Base-by-base conservation (phyloP, 352 stramenopile species). In the Phytophthora cactorum region DNA sequence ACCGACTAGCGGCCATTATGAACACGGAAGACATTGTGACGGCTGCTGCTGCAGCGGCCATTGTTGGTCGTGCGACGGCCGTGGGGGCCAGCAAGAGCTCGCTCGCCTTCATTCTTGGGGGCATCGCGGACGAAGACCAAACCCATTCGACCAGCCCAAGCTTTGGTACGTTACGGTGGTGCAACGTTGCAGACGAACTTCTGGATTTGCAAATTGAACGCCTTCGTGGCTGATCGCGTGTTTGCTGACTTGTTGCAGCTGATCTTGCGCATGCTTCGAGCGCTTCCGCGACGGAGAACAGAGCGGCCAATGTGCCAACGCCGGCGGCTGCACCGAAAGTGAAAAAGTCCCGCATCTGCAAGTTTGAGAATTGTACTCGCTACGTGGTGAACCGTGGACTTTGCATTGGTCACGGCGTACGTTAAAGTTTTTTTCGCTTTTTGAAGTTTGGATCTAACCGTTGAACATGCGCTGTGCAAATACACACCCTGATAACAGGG, bases 311-410 rank as follows among this genome's bases (percentile, higher is more conserved):
- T 55, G 70, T 72, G 31, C 58, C 74, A n/a, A 12, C 38, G 5
- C 49, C 59, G 5, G 36, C 39, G 5, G 45, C 53, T 11, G 45
- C 61, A 14, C 12, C 55, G 10, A 72, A 68, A 22, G 68, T 88
- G 25, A 88, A 91, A 59, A 89, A 87, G 39, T 91, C 84, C 58
- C 81, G 86, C 28, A 89, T 90, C 38, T 94, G 86, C 74, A 90
- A 90, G 62, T 78, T 89, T 52, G 78, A 92, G 8, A 79, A 80
- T 59, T 94, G 86, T 69, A 91, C 81, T 22, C 80, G 81, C 38
- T 92, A 91, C 60, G 81, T 91, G 39, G 81, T 92, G 28, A 90
- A 91, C 67, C 84, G 84, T 46, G 85, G 87, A 12, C 75, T 91
- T 12, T 94, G 84, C 56, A 90, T 91, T 59, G 81, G 81, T 50